Evolutionary conservation across 805 yeast species (phyloP), one percentile per base, ranked within the genome.

Genomic region (Priceomyces fermenticarens): DNA sequence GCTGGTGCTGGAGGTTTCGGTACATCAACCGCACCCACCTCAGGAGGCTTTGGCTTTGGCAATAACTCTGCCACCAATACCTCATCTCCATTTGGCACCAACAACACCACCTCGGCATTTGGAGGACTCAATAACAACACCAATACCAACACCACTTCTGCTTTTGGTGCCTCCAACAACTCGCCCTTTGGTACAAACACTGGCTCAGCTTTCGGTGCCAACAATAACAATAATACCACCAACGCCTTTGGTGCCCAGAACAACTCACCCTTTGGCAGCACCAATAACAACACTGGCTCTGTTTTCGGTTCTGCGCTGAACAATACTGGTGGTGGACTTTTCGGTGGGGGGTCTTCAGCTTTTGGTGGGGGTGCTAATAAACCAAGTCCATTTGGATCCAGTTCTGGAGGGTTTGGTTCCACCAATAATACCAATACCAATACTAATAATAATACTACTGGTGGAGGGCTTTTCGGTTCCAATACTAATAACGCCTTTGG

Each of bases 301-400:
- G 53, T 47, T 3, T 57, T 58, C 46, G 65, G 65, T 4, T 45
- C 51, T 31, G 60, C 63, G 34, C 47, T 57, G 14, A 50, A 54
- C 6, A 54, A 52, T 42, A 55, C 55, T 35, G 63, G 60, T 41
- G 41, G 54, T n/a, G n/a, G n/a, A n/a, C 8, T 39, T 43, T 16
- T 20, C 25, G 25, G 25, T 20, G 25, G 25, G 8, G 60, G 60
- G 11, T 51, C 63, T 35, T 48, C 57, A 16, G 51, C 55, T 4
- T 57, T 55, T 42, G 58, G 58, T 29, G 63, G 60, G 41, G 42
- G 72, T 9, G 54, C 53, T 20, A 58, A 46, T 37, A 54, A 49
- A 35, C 58, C 51, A 27, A 55, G 46, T 52, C 64, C 41, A 27
- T 75, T 77, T 60, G 79, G 81, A 28, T 51, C 61, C n/a, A 47